These are phyloP conservation scores for Panellus pusillus DNA, from an alignment of 768 basidiomycete genomes.

Conservation along the genomic window DNA sequence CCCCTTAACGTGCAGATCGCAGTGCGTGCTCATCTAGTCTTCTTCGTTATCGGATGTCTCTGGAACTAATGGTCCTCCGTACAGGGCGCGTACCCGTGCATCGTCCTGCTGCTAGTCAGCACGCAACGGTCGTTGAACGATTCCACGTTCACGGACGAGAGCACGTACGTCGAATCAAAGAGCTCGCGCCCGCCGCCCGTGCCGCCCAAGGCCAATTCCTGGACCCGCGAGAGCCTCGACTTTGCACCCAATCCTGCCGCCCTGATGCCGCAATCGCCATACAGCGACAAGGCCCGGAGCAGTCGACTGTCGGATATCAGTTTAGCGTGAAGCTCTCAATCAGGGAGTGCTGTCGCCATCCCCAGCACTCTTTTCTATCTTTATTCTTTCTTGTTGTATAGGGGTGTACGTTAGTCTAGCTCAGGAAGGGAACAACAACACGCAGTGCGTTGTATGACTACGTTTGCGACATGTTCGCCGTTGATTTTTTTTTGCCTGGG, in stretches of 20 bases:
- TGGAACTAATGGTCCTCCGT: neutral
- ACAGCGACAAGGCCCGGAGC: neutral
- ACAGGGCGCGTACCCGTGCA: conserved; percentile 13
- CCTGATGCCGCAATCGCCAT: neutral
- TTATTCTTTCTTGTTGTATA: neutral
- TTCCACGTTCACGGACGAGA: conserved; percentile 7
- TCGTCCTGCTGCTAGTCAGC: conserved; percentile 20
- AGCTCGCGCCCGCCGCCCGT: neutral
- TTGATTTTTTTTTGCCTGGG: too few species aligned
- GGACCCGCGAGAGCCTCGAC: neutral
- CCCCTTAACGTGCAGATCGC: conserved; percentile 8
- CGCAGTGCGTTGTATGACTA: too few species aligned
- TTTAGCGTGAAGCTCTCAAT: neutral
- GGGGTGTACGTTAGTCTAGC: too few species aligned
- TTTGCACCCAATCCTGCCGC: conserved; percentile 8
- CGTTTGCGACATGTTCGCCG: too few species aligned
- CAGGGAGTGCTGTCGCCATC: neutral
- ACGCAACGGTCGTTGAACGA: conserved; percentile 13
- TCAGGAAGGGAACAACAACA: too few species aligned
- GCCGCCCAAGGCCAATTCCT: neutral
- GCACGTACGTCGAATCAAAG: neutral
- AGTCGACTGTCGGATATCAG: neutral
- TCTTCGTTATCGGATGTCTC: neutral
- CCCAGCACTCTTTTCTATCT: neutral
- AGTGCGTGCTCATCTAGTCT: neutral